A percentile compares a stretch with the other conserved stretches of the same genome.
phyloP scores from a whole-genome alignment of 148 eudicot genomes.

The Camellia sinensis region DNA sequence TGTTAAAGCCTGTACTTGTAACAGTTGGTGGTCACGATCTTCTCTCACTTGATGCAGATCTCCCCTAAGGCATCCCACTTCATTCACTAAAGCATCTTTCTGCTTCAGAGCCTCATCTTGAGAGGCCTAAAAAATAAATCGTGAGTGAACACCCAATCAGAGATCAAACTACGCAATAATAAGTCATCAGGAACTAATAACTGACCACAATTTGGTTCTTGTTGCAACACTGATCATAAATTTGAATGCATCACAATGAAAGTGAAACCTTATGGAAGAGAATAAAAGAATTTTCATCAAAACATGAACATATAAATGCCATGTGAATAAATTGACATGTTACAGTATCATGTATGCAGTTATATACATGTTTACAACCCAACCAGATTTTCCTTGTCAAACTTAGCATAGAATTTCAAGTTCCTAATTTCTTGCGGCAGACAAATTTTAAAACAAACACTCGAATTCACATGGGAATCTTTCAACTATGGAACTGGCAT shows the following conservation, averaged over 20 bases:
- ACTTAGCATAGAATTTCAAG: background rate
- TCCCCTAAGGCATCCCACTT: slow-evolving; percentile 60
- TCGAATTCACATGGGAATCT: background rate
- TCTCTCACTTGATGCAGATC: slow-evolving; percentile 78
- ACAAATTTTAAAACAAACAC: slow-evolving; percentile 3
- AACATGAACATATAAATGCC: background rate
- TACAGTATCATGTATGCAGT: background rate
- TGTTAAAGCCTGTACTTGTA: slow-evolving; percentile 52
- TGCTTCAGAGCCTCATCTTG: slow-evolving; percentile 72
- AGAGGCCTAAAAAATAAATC: slow-evolving; percentile 41
- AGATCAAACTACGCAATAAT: background rate
- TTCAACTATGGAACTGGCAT: background rate
- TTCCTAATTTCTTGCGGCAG: background rate
- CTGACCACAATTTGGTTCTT: background rate
- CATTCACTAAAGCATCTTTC: slow-evolving; percentile 65
- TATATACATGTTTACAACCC: background rate
- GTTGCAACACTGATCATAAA: background rate
- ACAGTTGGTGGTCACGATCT: slow-evolving; percentile 72
- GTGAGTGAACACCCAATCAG: background rate
- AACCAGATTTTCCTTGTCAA: background rate
- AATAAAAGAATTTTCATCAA: background rate
- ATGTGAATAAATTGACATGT: background rate
- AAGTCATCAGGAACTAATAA: background rate
- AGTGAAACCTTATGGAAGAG: background rate
- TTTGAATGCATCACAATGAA: background rate